These are phyloP conservation scores for Domatiomyces catenatus DNA, from an alignment of 2,329 filamentous ascomycete genomes.

Conservation along the genomic window DNA sequence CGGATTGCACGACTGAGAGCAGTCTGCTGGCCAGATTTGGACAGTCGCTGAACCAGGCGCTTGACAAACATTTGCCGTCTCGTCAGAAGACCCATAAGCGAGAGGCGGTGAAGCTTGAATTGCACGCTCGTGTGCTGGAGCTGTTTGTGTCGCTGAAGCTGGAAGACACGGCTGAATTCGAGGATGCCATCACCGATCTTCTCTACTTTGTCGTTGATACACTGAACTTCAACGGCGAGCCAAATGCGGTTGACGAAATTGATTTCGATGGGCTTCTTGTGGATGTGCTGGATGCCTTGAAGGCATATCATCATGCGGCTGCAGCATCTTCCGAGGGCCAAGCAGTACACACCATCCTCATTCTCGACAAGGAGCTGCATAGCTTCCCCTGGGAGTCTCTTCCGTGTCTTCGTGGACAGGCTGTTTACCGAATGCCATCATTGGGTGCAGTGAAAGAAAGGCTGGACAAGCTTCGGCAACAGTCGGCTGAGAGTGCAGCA, in stretches of 20 bases:
- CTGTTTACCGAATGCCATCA: constrained; percentile 78
- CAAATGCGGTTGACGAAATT: constrained; percentile 93
- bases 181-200: constrained; percentile 79
- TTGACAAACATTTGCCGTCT: constrained; percentile 77
- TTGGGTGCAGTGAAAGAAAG: constrained; percentile 66
- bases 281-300: constrained; percentile 71
- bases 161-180: constrained; percentile 53
- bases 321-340: constrained; percentile 20
- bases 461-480: constrained; percentile 30
- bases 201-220: constrained; percentile 95
- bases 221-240: constrained; percentile 87
- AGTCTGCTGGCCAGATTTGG: constrained; percentile 61
- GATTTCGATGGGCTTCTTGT: constrained; percentile 87
- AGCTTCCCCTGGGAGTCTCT: constrained; percentile 92
- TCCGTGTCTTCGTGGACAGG: constrained; percentile 62
- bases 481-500: constrained; percentile 9
- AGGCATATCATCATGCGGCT: constrained; percentile 51
- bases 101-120: constrained; percentile 27
- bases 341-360: constrained; percentile 59
- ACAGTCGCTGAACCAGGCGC: constrained; percentile 57
- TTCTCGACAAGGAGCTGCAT: constrained; percentile 83
- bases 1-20: constrained; percentile 48
- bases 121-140: constrained; percentile 60
- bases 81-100: constrained; percentile 42
- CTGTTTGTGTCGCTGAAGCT: constrained; percentile 77